Percentiles rank a stretch among this genome's conserved stretches.
phyloP scores from a whole-genome alignment of 495 filamentous ascomycete genomes.

The Penicillium cinerascens region DNA sequence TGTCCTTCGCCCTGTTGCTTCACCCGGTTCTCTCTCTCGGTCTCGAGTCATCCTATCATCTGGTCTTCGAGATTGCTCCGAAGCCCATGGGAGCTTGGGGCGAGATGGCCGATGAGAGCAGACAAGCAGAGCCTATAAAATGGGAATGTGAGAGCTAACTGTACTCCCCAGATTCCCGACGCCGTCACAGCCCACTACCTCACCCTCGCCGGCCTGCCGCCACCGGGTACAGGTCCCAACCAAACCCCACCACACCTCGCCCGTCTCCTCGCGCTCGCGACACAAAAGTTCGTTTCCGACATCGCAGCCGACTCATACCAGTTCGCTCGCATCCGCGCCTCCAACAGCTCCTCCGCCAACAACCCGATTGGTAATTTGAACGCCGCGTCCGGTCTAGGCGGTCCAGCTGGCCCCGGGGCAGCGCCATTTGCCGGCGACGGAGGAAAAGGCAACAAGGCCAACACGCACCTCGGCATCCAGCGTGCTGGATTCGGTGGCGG shows the following conservation, averaged over 20 bases:
- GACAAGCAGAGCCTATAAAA: background rate
- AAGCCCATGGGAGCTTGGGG: background rate
- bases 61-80: background rate
- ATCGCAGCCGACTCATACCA: conserved; percentile 97
- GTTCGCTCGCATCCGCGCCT: conserved; percentile 88
- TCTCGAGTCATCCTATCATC: background rate
- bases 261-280: conserved; percentile 89
- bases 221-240: conserved; percentile 73
- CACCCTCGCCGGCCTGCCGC: conserved; percentile 87
- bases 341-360: conserved; percentile 76
- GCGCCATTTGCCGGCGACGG: conserved; percentile 47
- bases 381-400: conserved; percentile 67
- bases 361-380: conserved; percentile 86
- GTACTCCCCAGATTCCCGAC: conserved; percentile 77
- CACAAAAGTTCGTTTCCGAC: conserved; percentile 97
- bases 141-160: conserved; percentile 16
- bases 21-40: background rate
- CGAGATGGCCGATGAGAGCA: background rate
- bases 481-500: conserved; percentile 90
- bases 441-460: conserved; percentile 60
- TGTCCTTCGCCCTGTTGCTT: no score
- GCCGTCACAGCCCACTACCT: conserved; percentile 98
- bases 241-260: conserved; percentile 83
- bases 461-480: conserved; percentile 76
- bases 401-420: conserved; percentile 53